Evolutionary conservation across 495 filamentous ascomycete species (phyloP).

Genomic region (Daldinia concentrica): DNA sequence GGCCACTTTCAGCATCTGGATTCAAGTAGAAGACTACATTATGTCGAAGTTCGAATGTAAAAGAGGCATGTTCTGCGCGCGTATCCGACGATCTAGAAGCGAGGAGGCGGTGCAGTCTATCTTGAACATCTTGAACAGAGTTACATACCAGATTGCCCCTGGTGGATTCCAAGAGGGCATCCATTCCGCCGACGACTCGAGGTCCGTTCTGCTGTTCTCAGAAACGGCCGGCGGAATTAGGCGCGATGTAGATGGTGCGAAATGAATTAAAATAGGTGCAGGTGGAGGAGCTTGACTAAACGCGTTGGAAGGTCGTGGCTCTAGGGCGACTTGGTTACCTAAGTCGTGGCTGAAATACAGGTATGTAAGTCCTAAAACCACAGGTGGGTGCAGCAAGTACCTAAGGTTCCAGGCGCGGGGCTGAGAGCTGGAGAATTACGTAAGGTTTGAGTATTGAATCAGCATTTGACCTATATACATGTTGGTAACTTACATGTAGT

Average conservation of each 20-base stretch:
- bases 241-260: conserved; percentile 22
- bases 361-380: no score
- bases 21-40: conserved; percentile 50
- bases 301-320: conserved; percentile 24
- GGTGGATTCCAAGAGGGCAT: conserved; percentile 48
- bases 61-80: conserved; percentile 53
- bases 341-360: conserved; percentile 1
- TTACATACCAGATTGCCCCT: conserved; percentile 47
- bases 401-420: no score
- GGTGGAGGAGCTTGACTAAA: conserved; percentile 26
- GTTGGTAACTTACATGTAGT: no score
- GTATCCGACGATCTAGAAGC: conserved; percentile 49
- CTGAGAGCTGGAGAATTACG: not conserved
- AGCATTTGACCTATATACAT: no score
- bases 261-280: conserved; percentile 10
- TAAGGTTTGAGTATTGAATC: not conserved
- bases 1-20: conserved; percentile 46
- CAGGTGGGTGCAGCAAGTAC: no score
- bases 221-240: conserved; percentile 1
- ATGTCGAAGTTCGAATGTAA: conserved; percentile 51
- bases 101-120: conserved; percentile 49
- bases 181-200: conserved; percentile 42
- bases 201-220: not conserved
- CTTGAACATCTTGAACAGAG: conserved; percentile 54
- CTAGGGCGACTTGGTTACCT: not conserved